Evolutionary conservation across 306 rosid species (phyloP), one percentile per base, ranked within the genome.

Genomic region (Fagus crenata): DNA sequence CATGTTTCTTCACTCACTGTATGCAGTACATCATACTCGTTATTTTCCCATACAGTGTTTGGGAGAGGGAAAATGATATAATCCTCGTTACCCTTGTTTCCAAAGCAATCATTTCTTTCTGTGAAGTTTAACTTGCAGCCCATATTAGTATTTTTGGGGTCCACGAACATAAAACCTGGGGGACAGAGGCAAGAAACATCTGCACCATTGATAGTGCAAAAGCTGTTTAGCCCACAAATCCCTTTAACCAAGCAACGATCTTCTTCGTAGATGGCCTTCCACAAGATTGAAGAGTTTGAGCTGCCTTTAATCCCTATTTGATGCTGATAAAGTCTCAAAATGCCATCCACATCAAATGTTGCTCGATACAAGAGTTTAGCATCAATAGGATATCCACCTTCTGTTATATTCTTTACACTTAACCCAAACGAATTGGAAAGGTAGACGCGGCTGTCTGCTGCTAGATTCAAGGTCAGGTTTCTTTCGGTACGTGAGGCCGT

Each of bases 91-190:
- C 49, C 5, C 6, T 36, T 46, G 7, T 46, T 49, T 6, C 18
- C 40, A 14, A 49, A 42, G 56, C 75, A 46, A 71, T 71, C 55
- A 0, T 2, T 6, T 5, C 4, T 51, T 2, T 22, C 35, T 6
- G 31, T 5, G 75, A 28, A 28, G 54, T 51, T 71, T 15, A 51
- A 6, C 75, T 14, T 71, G 75, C 56, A 71, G 28, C 75, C 75
- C 12, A 51, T 8, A 28, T 32, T 51, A 49, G 61, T 28, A 9
- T 46, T 18, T 11, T 71, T 15, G n/a, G 75, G 59, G 13, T 51
- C 75, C 13, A 65, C 70, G 9, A 65, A 65, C 28, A 2, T 46
- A 65, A 65, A 65, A 36, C 70, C 49, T 15, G 70, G 49, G n/a
- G 46, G 70, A 37, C 70, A 65, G n/a, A 65, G 22, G 70, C 70